These are phyloP conservation scores for Schizophyllum amplum DNA, from an alignment of 1,284 basidiomycete species.

Conservation along the genomic window DNA sequence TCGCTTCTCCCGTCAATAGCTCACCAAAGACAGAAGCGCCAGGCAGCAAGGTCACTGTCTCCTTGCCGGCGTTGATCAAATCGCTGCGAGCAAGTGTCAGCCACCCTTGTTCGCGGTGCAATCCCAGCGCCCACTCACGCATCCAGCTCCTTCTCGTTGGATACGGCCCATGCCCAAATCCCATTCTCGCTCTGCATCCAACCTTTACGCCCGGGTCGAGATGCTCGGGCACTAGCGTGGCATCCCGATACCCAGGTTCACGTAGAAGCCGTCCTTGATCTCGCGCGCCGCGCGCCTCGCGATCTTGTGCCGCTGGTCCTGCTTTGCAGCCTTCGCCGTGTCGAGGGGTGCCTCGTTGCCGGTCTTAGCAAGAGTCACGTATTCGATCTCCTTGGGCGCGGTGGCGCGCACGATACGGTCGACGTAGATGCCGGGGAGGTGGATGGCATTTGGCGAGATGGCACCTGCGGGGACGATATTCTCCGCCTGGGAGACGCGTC, in stretches of 20 bases:
- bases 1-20: conserved; percentile 14
- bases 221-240: conserved; percentile 88
- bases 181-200: conserved; percentile 96
- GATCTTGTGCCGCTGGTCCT: conserved; percentile 57
- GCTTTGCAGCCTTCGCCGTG: neutral
- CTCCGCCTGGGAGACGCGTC: conserved; percentile 54
- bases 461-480: conserved; percentile 86
- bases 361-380: conserved; percentile 54
- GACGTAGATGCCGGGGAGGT: conserved; percentile 83
- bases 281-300: conserved; percentile 86
- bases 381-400: conserved; percentile 75
- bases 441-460: conserved; percentile 78
- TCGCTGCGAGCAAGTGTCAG: conserved; percentile 52
- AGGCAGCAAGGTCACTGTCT: conserved; percentile 88
- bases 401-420: conserved; percentile 81
- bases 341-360: conserved; percentile 17
- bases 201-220: conserved; percentile 74
- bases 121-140: conserved; percentile 53
- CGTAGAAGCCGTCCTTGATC: conserved; percentile 84
- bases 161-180: conserved; percentile 92
- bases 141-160: conserved; percentile 86
- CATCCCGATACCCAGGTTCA: conserved; percentile 81
- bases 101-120: conserved; percentile 6
- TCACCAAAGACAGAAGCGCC: conserved; percentile 87
- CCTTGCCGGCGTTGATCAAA: conserved; percentile 93